phyloP scores from a whole-genome alignment of 805 yeast genomes.

The Nakazawaea pomicola region DNA sequence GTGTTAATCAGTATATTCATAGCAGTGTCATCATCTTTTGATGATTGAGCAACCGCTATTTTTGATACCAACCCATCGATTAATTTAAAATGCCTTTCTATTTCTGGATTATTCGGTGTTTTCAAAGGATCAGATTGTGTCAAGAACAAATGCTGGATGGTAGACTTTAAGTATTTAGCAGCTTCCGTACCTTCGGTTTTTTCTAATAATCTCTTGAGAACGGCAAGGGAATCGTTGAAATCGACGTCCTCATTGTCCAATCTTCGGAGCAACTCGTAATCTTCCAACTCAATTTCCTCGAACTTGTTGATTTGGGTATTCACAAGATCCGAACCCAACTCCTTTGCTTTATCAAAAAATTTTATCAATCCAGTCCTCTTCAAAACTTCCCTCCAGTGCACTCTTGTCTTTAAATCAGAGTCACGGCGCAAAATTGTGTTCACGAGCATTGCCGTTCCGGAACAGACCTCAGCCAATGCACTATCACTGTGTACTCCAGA shows the following conservation, averaged over 20 bases:
- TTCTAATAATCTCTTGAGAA: conserved; percentile 54
- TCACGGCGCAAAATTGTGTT: conserved; percentile 41
- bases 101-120: conserved; percentile 36
- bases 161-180: conserved; percentile 52
- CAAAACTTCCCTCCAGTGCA: conserved; percentile 42
- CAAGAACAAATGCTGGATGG: conserved; percentile 61
- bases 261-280: conserved; percentile 35
- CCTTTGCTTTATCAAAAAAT: conserved; percentile 30
- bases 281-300: conserved; percentile 34
- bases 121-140: conserved; percentile 44
- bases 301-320: conserved; percentile 38
- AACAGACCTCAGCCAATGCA: conserved; percentile 50
- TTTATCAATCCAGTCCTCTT: conserved; percentile 35
- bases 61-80: conserved; percentile 52
- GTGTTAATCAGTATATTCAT: conserved; percentile 74
- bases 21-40: conserved; percentile 56
- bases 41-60: conserved; percentile 42
- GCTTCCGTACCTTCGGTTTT: conserved; percentile 55
- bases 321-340: conserved; percentile 36
- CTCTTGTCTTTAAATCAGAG: conserved; percentile 32
- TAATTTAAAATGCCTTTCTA: conserved; percentile 47
- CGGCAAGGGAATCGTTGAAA: conserved; percentile 68
- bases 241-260: conserved; percentile 41
- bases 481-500: conserved; percentile 53
- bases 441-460: conserved; percentile 45